A percentile compares a stretch with the other conserved stretches of the same genome.
Evolutionary conservation across 2,329 filamentous ascomycete species (phyloP).

Genomic region (Colletotrichum liaoningense): DNA sequence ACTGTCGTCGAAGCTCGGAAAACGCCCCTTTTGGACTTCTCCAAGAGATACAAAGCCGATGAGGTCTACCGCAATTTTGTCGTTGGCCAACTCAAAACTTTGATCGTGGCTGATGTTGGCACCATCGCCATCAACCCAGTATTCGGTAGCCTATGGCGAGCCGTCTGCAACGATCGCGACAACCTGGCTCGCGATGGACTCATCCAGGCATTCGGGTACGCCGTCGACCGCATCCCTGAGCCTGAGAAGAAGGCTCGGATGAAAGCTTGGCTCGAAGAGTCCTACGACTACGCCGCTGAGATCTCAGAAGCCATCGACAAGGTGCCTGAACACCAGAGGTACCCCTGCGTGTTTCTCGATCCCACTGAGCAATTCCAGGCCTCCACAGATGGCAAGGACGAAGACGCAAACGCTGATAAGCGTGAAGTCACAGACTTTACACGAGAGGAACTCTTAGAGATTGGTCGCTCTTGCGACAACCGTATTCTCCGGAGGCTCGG

Average conservation of each 20-base stretch:
- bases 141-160: constrained; percentile 61
- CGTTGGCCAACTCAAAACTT: constrained; percentile 50
- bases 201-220: constrained; percentile 52
- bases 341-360: constrained; percentile 62
- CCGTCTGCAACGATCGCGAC: constrained; percentile 58
- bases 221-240: constrained; percentile 50
- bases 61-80: constrained; percentile 51
- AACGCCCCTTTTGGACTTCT: constrained; percentile 47
- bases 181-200: constrained; percentile 54
- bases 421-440: constrained; percentile 50
- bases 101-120: constrained; percentile 56
- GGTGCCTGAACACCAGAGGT: constrained; percentile 51
- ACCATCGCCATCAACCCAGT: constrained; percentile 61
- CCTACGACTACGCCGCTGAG: constrained; percentile 60
- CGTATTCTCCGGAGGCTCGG: constrained; percentile 59
- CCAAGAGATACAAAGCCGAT: constrained; percentile 53
- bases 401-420: constrained; percentile 38
- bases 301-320: constrained; percentile 50
- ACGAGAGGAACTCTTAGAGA: constrained; percentile 60
- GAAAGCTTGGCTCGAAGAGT: constrained; percentile 62
- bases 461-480: constrained; percentile 62
- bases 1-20: constrained; percentile 39
- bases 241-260: constrained; percentile 49
- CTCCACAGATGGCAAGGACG: constrained; percentile 36
- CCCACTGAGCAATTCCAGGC: constrained; percentile 54